Evolutionary conservation across 2,329 filamentous ascomycete genomes (phyloP).

Genomic region (Phaeoacremonium minimum): DNA sequence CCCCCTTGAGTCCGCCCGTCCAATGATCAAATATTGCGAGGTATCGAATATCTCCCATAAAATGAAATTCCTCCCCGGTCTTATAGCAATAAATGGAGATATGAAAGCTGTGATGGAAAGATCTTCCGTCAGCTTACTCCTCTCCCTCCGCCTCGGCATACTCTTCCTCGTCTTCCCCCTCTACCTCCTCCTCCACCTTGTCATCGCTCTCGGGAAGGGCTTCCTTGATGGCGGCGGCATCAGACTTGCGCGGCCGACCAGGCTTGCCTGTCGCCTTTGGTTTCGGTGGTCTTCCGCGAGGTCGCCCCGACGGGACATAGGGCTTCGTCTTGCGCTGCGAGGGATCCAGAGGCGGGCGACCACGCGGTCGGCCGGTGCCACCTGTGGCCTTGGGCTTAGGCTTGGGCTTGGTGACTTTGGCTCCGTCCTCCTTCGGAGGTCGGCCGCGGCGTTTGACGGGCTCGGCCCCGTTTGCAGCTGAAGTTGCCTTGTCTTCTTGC

Average conservation of each 20-base stretch:
- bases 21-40: too few relatives aligned
- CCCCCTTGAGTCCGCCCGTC: too few relatives aligned
- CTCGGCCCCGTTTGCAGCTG: slow-evolving; percentile 8
- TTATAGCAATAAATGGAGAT: too few relatives aligned
- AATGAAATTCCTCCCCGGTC: too few relatives aligned
- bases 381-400: too few relatives aligned
- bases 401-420: slow-evolving; percentile 4
- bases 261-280: slow-evolving; percentile 4
- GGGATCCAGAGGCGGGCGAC: slow-evolving; percentile 16
- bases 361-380: slow-evolving; percentile 9
- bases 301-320: slow-evolving; percentile 16
- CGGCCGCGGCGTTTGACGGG: slow-evolving; percentile 7
- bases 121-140: not conserved
- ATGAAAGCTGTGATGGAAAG: too few relatives aligned
- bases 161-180: not conserved
- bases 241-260: slow-evolving; percentile 8
- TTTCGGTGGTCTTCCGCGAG: slow-evolving; percentile 8
- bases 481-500: slow-evolving; percentile 2
- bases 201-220: not conserved
- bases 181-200: not conserved
- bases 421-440: slow-evolving; percentile 8
- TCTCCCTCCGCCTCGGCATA: not conserved
- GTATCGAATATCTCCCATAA: too few relatives aligned
- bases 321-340: slow-evolving; percentile 13
- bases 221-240: slow-evolving; percentile 1